Conservation (phyloP, 1,284 basidiomycete genomes). For the Phenoliferia sp. region DNA sequence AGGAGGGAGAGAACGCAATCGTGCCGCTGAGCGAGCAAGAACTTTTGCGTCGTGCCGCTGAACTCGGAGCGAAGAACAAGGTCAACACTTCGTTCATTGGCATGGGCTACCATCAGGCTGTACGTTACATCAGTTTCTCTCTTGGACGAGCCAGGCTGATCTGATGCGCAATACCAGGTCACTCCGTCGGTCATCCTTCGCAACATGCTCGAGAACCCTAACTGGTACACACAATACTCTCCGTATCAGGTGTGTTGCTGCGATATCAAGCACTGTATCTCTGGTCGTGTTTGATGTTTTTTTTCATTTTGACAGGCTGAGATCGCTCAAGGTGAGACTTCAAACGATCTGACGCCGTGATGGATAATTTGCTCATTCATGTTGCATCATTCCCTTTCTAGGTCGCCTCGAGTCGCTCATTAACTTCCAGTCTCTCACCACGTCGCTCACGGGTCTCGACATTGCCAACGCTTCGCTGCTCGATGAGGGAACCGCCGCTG, state of each 20-base stretch:
- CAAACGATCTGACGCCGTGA: neutral
- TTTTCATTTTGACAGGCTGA: conserved; percentile 67
- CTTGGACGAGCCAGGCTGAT: too few relatives aligned
- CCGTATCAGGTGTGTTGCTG: conserved; percentile 52
- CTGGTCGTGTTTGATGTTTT: neutral
- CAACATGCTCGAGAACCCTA: conserved; percentile 88
- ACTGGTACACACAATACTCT: conserved; percentile 97
- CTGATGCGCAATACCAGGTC: conserved; percentile 45
- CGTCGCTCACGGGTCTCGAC: conserved; percentile 88
- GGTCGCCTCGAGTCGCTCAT: conserved; percentile 92
- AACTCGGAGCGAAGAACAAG: conserved; percentile 72
- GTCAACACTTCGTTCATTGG: conserved; percentile 89
- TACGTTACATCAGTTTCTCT: too few relatives aligned
- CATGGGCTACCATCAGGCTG: conserved; percentile 91
- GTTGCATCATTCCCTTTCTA: conserved; percentile 37
- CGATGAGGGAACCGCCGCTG: conserved; percentile 72
- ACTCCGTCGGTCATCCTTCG: conserved; percentile 89
- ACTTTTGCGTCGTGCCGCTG: conserved; percentile 67
- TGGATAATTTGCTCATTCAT: neutral
- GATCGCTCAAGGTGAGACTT: conserved; percentile 71
- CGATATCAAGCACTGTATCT: neutral
- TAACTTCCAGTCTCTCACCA: conserved; percentile 96
- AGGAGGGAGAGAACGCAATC: conserved; percentile 54
- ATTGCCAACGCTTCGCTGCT: conserved; percentile 91
- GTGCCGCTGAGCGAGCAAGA: conserved; percentile 79